phyloP scores from a whole-genome alignment of 2,329 filamentous ascomycete species.

The Exophiala dermatitidis region DNA sequence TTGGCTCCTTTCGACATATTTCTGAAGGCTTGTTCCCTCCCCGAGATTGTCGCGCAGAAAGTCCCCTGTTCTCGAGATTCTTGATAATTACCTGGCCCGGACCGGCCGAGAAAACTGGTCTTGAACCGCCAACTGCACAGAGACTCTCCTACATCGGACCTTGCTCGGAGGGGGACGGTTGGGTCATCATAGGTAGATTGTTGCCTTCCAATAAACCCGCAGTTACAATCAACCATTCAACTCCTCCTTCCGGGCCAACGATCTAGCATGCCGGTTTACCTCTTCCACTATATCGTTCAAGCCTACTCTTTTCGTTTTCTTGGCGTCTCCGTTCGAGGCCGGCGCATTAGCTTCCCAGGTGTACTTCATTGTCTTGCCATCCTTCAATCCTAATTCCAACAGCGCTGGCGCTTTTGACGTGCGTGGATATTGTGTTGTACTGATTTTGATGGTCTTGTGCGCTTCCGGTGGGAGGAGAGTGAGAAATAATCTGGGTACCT shows the following conservation, averaged over 20 bases:
- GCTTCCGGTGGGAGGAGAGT: conserved; percentile 75
- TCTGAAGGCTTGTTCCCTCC: too few species aligned
- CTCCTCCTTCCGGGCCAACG: conserved; percentile 74
- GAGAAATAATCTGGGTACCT: conserved; percentile 81
- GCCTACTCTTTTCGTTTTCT: conserved; percentile 65
- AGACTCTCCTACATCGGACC: too few species aligned
- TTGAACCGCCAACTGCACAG: too few species aligned
- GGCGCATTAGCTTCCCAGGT: conserved; percentile 16
- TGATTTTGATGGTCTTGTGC: conserved; percentile 66
- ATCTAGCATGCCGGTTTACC: conserved; percentile 79
- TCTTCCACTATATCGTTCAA: conserved; percentile 84
- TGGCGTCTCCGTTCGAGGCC: conserved; percentile 43
- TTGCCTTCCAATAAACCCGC: too few species aligned
- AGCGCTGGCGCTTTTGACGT: conserved; percentile 55
- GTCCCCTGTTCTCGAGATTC: too few species aligned
- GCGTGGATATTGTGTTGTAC: conserved; percentile 66
- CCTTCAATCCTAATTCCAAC: conserved; percentile 82
- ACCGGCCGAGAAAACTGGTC: too few species aligned
- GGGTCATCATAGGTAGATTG: too few species aligned
- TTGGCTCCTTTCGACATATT: too few species aligned
- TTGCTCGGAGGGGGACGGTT: too few species aligned
- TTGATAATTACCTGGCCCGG: too few species aligned
- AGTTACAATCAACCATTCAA: conserved; percentile 44
- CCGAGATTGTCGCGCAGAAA: too few species aligned
- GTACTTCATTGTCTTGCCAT: conserved; percentile 82